Base-by-base conservation (phyloP, 768 basidiomycete species). In the Leccinum barrowsii region DNA sequence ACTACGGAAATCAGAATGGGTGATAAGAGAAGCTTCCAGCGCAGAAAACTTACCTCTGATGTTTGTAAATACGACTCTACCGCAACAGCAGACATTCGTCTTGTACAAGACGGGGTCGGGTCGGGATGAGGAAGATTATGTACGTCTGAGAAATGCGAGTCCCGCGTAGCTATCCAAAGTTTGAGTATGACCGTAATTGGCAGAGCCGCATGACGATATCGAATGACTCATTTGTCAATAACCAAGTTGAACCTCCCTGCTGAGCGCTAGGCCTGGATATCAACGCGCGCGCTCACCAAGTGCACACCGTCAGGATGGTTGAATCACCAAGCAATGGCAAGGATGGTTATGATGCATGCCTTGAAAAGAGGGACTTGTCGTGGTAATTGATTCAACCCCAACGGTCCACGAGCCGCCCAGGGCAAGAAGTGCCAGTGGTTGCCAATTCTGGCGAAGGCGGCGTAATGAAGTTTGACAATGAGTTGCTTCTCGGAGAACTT, bases 1-100 rank as follows among this genome's bases (percentile, higher is more conserved):
- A n/a, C 63, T 64, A 46, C 22, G 34, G n/a, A 10, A 44, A 21
- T 21, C 15, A 4, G 4, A 10, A 21, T 15, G 4, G 5, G 32
- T n/a, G 19, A 24, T 50, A 30, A 52, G 50, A 19, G 3, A 12
- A 7, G 10, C 12, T n/a, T 21, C 8, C 5, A n/a, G 10, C 44
- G 30, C 8, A 47, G 19, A 37, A 19, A 53, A 50, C 50, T 57
- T 47, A 55, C 62, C 53, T 64, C 61, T 26, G 63, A 63, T 35
- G 24, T 19, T 21, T 32, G 55, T 50, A 64, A 42, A 50, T 62
- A 63, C 10, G 53, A 57, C 32, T 64, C 63, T 5, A 64, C 62
- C 46, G 52, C 52, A 26, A 15, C 50, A n/a, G 40, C 11, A 26
- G 63, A 63, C 63, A 64, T 63, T 22, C 24, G 24, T 30, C 24